Evolutionary conservation across 805 yeast genomes (phyloP), one percentile per base, ranked within the genome.

Genomic region (Candida insectorum): DNA sequence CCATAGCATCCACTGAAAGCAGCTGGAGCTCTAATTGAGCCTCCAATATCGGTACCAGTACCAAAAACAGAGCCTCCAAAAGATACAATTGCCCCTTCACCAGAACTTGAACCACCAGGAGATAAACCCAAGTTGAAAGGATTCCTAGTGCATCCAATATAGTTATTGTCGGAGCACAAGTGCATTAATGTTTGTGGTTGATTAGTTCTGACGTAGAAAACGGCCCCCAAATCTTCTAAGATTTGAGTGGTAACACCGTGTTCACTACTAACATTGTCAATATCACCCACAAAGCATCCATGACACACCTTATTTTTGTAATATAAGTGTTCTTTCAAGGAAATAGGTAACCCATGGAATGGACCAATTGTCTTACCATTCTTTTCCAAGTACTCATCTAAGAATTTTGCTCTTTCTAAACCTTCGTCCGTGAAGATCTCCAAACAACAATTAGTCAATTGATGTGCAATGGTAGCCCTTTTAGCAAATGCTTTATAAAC

Each of bases 271-370:
- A 63, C 41, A 34, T 54, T 50, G 28, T 49, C 56, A 24, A 66
- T 41, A 41, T 36, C 37, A 1, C 65, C 52, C 7, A 64, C 73
- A 43, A 54, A 65, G n/a, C 64, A 56, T 16, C 57, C 71, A 41
- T 65, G 69, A 12, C 70, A 63, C 40, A 56, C 45, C 33, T 49
- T 62, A 21, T 52, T 60, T 33, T 45, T 53, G 45, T 49, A 63
- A 40, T 46, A 41, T 48, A 59, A 54, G 34, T 69, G 73, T 41
- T 71, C 80, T 41, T 79, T 79, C 36, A 79, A 59, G 1, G 82
- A 75, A 16, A 79, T 57, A 3, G 86, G 86, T 21, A 80, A 56
- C 2, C 86, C 86, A 45, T 79, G 85, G 30, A 80, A 63, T 1
- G 83, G 79, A 15, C 85, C 85, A 24, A 73, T 51, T 2, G 69